Base-by-base conservation (phyloP, 495 filamentous ascomycete species). In the Lasiosphaeriaceae sp. region DNA sequence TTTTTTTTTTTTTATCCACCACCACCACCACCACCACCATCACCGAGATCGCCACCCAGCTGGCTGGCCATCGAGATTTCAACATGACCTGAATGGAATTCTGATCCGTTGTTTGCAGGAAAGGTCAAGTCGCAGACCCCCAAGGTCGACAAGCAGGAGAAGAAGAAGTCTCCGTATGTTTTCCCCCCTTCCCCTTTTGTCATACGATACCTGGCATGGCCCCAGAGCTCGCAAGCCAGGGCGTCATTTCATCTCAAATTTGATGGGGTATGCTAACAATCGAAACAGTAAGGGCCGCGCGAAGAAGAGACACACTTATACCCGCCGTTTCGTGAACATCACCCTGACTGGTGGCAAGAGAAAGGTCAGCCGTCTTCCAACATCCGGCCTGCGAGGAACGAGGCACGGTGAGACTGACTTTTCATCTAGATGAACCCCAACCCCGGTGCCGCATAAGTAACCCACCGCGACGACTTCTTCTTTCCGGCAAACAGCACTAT, bases 301-400 rank as follows among this genome's bases (percentile, higher is more conserved):
- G 64, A 93, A 93, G 87, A 99, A 98, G 91, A 86, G 94, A 69
- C 86, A 96, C 67, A 83, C 81, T 63, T 98, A 99, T 83, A 97
- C 92, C 66, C 89, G 94, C 74, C 92, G 94, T 65, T 99, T 99
- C 84, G 95, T 99, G 64, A 99, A 97, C 83, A 92, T 99, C 72
- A 96, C 91, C 67, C 82, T 97, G 85, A 96, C 94, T 57, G 94
- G 94, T 77, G 94, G 94, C 77, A 99, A 99, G 93, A 83, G 94
- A 78, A 97, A 97, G 93, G 91, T 95, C 55, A 61, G 70, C 47
- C 6, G 12, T 21, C 47, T 50, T 35, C 9, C 21, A 51, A 17
- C 5, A 31, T 29, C 47, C 16, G 9, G 9, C 12, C 47, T 31
- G 12, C 9, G 1, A 21, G 11, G 12, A 51, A 46, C 43, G 29